These are phyloP conservation scores for Herpetospermum pedunculosum DNA, from an alignment of 306 rosid genomes.

Conservation along the genomic window DNA sequence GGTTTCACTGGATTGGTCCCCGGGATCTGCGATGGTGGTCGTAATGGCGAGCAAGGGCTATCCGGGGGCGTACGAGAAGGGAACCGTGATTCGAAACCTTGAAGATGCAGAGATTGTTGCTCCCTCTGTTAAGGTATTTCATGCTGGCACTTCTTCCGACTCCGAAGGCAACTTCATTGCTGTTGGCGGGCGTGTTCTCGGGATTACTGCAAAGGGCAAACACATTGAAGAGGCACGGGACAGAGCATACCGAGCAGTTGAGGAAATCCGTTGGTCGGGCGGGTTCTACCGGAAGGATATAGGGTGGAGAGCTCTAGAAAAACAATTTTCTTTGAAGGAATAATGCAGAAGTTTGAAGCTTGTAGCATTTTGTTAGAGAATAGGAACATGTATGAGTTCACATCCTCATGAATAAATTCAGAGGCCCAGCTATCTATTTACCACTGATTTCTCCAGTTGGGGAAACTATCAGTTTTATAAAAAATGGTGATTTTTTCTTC, in stretches of 20 bases:
- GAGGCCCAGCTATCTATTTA: background rate
- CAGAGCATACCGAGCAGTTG: slow-evolving; percentile 57
- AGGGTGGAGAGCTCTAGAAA: slow-evolving; percentile 91
- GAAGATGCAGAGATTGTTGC: slow-evolving; percentile 69
- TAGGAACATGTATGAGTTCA: background rate
- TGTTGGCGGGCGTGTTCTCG: slow-evolving; percentile 90
- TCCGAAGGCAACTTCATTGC: slow-evolving; percentile 57
- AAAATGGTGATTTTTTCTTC: background rate
- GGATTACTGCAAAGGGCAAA: slow-evolving; percentile 76
- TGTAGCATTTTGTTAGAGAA: background rate
- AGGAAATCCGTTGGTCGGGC: slow-evolving; percentile 63
- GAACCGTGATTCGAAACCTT: slow-evolving; percentile 61
- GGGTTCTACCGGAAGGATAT: slow-evolving; percentile 87
- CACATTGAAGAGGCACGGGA: slow-evolving; percentile 77
- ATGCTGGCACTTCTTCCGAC: slow-evolving; percentile 82
- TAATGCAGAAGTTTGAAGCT: slow-evolving; percentile 11
- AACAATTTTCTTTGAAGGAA: slow-evolving; percentile 25
- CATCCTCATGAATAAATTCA: background rate
- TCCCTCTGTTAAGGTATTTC: slow-evolving; percentile 70
- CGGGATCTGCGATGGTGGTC: slow-evolving; percentile 89
- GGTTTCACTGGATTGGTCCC: slow-evolving; percentile 73
- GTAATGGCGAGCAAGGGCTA: slow-evolving; percentile 98
- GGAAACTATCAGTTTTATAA: background rate
- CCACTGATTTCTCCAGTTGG: background rate
- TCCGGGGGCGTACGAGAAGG: slow-evolving; percentile 81